Base-by-base conservation (phyloP, 768 basidiomycete genomes). In the Hemileccinum impolitum region DNA sequence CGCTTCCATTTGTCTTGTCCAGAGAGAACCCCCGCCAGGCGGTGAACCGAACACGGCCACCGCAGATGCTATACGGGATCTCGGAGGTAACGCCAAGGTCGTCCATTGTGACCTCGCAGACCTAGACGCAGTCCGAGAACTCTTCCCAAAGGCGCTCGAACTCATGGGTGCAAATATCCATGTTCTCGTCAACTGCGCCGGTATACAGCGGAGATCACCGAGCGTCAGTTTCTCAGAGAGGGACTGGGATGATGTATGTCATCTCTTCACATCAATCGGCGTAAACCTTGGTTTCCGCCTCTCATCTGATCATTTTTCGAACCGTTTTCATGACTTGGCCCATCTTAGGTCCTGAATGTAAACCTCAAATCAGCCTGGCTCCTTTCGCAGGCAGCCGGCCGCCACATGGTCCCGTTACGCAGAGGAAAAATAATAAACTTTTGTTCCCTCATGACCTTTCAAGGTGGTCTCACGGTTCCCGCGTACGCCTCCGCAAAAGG, bases 401-500 rank as follows among this genome's bases (percentile, higher is more conserved):
- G 77, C 53, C 94, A 96, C 71, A 94, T 94, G 92, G 81, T 94
- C 11, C 82, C 75, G 46, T 81, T 72, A 58, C 74, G 73, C 66
- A 66, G 89, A 68, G 72, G 91, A 28, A 85, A 85, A 65, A 82
- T 86, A 59, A 84, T 87, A 65, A 85, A 85, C 64, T 75, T 85
- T 55, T 80, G 78, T 52, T 79, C 77, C 41, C 69, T 80, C 35
- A 55, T 78, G 45, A 75, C 71, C 26, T 75, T 71, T 53, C 71
- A 80, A 61, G 80, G 79, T 40, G 85, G 85, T 39, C 48, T 86
- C 44, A 85, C 82, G 13, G 78, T 95, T 35, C 91, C 93, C 17
- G 94, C 94, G 11, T 95, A 95, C 62, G 90, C 93, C 2, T 83
- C 94, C 4, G 88, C 94, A 9, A 95, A 94, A 66, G 91, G 91